A percentile compares a stretch with the other conserved stretches of the same genome.
phyloP scores from a whole-genome alignment of 306 rosid genomes.

The Canavalia gladiata region DNA sequence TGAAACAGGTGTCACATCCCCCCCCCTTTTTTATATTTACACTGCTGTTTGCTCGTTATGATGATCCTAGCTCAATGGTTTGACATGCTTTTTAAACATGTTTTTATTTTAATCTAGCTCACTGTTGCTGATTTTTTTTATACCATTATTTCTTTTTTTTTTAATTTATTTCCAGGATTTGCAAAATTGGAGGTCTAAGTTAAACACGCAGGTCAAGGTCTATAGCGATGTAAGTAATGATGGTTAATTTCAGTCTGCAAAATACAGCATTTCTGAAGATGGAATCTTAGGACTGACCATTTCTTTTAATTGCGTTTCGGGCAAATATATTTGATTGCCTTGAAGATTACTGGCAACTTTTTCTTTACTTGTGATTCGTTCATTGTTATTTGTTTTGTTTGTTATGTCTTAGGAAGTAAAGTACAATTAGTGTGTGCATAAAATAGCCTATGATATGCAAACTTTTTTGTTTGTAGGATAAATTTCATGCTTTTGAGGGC shows the following conservation, averaged over 20 bases:
- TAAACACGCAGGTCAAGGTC: constrained; percentile 87
- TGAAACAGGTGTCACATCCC: constrained; percentile 71
- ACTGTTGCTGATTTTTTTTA: not conserved
- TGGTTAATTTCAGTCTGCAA: not conserved
- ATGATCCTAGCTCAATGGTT: constrained; percentile 2
- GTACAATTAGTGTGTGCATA: not conserved
- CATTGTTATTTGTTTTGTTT: constrained; percentile 5
- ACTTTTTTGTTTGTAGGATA: not conserved
- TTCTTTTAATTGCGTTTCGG: not conserved
- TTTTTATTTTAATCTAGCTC: not conserved
- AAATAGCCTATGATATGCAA: constrained; percentile 1
- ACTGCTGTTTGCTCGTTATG: not conserved
- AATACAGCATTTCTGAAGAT: constrained; percentile 14
- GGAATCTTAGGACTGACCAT: not conserved
- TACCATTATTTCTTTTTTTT: not conserved
- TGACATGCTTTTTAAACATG: not conserved
- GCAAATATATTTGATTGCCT: not conserved
- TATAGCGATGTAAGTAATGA: constrained; percentile 80
- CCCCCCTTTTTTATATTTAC: not conserved
- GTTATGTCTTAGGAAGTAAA: not conserved
- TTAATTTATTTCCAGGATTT: constrained; percentile 69
- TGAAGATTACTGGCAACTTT: not conserved
- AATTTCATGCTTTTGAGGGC: constrained; percentile 8
- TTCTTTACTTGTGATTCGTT: not conserved
- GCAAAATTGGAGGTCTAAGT: constrained; percentile 90